Conservation (phyloP, 257 asterid species). For the Striga asiatica region DNA sequence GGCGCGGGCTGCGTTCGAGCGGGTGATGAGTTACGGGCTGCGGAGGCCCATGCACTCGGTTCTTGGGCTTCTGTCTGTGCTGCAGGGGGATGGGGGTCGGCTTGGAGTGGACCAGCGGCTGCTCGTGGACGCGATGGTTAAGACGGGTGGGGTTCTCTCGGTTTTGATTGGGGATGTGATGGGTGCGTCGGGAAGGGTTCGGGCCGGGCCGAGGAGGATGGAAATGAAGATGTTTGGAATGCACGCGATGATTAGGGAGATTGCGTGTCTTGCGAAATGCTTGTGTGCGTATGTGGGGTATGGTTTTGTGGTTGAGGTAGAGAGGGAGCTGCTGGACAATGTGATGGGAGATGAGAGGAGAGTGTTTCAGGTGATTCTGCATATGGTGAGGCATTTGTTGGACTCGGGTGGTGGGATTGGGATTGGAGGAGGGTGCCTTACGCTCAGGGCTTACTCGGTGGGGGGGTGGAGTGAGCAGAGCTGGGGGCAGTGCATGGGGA, state of each 20-base stretch:
- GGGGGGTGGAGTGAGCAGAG: slow-evolving; percentile 43
- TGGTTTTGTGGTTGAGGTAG: slow-evolving; percentile 54
- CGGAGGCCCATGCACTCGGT: slow-evolving; percentile 92
- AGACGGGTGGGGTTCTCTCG: slow-evolving; percentile 61
- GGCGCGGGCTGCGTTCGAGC: slow-evolving; percentile 72
- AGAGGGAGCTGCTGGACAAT: slow-evolving; percentile 57
- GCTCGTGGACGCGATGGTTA: slow-evolving; percentile 58
- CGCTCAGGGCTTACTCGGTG: slow-evolving; percentile 39
- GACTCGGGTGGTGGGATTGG: slow-evolving; percentile 37
- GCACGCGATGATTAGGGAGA: slow-evolving; percentile 63
- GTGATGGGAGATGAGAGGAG: slow-evolving; percentile 93
- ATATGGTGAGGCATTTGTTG: slow-evolving; percentile 77
- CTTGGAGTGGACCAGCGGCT: slow-evolving; percentile 52
- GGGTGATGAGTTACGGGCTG: slow-evolving; percentile 74
- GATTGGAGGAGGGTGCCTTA: slow-evolving; percentile 50
- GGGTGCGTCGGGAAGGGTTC: slow-evolving; percentile 56
- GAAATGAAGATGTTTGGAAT: slow-evolving; percentile 55
- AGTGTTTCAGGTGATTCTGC: slow-evolving; percentile 70
- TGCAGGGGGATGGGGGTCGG: slow-evolving; percentile 69
- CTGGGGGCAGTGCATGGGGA: slow-evolving; percentile 64
- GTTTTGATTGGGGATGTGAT: slow-evolving; percentile 62
- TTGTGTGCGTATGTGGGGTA: slow-evolving; percentile 54
- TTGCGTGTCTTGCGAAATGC: slow-evolving; percentile 78
- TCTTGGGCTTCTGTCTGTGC: slow-evolving; percentile 56
- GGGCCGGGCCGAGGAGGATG: slow-evolving; percentile 43